Percentiles rank a stretch among this genome's conserved stretches.
phyloP scores from a whole-genome alignment of 352 stramenopile species.

The Phytophthora citricola region DNA sequence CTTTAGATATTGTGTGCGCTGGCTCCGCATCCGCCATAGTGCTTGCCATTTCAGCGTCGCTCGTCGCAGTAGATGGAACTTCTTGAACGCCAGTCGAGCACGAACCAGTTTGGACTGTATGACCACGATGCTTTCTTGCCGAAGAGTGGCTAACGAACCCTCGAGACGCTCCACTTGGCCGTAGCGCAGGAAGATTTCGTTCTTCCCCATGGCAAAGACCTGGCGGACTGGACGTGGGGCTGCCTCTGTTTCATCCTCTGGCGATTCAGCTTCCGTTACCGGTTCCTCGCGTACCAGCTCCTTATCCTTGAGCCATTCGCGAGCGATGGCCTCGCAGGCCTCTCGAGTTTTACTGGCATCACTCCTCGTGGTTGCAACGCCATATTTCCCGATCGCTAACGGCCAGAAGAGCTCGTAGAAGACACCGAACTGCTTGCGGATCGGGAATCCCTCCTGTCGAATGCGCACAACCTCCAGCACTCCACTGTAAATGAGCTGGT shows the following conservation, averaged over 20 bases:
- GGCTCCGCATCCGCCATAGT: constrained; percentile 54
- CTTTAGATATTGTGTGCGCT: constrained; percentile 48
- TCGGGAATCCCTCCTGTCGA: constrained; percentile 91
- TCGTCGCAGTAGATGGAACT: constrained; percentile 49
- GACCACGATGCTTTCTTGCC: constrained; percentile 53
- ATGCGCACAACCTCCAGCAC: constrained; percentile 94
- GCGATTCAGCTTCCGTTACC: constrained; percentile 20
- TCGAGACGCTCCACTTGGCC: constrained; percentile 80
- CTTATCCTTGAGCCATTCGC: constrained; percentile 57
- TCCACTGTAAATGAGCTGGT: constrained; percentile 93
- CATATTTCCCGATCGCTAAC: constrained; percentile 42
- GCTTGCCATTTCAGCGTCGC: constrained; percentile 56
- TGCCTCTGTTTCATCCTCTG: constrained; percentile 27
- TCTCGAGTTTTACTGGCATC: constrained; percentile 36
- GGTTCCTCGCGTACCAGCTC: constrained; percentile 15
- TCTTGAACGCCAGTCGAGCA: constrained; percentile 38
- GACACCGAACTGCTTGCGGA: constrained; percentile 77
- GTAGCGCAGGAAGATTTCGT: constrained; percentile 84
- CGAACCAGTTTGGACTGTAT: constrained; percentile 65
- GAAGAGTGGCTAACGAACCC: constrained; percentile 45
- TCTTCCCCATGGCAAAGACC: constrained; percentile 69
- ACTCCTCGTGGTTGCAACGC: constrained; percentile 25
- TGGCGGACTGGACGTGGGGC: constrained; percentile 21
- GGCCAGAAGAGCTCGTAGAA: constrained; percentile 82
- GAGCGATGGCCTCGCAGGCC: constrained; percentile 58